These are phyloP conservation scores for Kalaharituber pfeilii DNA, from an alignment of 2,329 filamentous ascomycete species.

Conservation along the genomic window DNA sequence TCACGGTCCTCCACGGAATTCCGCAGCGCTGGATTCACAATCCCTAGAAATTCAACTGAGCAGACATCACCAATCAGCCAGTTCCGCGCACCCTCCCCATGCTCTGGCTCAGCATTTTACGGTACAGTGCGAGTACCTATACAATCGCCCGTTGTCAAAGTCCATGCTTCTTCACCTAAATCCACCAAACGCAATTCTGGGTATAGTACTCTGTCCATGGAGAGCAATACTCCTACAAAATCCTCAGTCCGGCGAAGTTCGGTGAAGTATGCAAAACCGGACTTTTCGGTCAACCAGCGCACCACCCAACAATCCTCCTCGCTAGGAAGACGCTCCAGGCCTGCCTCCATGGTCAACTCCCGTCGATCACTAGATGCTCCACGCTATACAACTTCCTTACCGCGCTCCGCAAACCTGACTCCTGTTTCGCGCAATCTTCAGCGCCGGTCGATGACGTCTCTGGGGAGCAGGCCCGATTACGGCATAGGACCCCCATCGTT, in stretches of 20 bases:
- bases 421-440: not conserved
- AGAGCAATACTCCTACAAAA: not conserved
- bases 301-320: not conserved
- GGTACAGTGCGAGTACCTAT: not conserved
- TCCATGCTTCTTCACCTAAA: not conserved
- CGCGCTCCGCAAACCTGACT: not conserved
- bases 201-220: not conserved
- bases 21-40: not conserved
- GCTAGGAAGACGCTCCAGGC: not conserved
- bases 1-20: constrained; percentile 18
- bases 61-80: not conserved
- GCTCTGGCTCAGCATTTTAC: not conserved
- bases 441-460: not conserved
- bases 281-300: not conserved
- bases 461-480: not conserved
- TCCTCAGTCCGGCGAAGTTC: not conserved
- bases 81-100: not conserved
- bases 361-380: not conserved
- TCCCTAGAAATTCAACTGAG: not conserved
- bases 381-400: not conserved
- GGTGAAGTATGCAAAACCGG: not conserved
- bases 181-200: not conserved
- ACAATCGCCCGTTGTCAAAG: not conserved
- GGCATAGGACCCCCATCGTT: not conserved
- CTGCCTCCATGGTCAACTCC: not conserved